A percentile compares a stretch with the other conserved stretches of the same genome.
These are phyloP conservation scores for Aureobasidium sp. DNA, from an alignment of 2,329 filamentous ascomycete genomes.

Conservation along the genomic window DNA sequence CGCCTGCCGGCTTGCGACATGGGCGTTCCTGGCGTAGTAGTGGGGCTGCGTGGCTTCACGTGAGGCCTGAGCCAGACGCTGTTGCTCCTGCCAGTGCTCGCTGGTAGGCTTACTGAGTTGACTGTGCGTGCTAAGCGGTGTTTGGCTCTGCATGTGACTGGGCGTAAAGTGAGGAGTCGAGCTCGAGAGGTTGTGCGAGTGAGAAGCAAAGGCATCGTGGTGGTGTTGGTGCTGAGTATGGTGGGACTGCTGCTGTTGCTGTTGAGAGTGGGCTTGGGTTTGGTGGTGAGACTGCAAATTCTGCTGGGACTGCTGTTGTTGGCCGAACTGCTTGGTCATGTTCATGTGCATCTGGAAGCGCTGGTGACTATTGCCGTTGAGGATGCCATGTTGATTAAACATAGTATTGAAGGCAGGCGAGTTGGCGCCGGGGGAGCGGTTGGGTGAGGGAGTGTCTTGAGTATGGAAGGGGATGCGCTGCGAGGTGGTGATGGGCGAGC, in stretches of 20 bases:
- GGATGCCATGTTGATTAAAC: slow-evolving; percentile 70
- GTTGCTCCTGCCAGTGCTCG: slow-evolving; percentile 81
- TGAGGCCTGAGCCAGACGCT: slow-evolving; percentile 71
- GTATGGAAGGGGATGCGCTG: slow-evolving; percentile 33
- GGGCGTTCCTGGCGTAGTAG: slow-evolving; percentile 68
- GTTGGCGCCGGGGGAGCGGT: slow-evolving; percentile 49
- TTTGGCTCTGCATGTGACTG: slow-evolving; percentile 54
- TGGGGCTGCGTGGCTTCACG: slow-evolving; percentile 61
- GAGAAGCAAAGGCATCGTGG: slow-evolving; percentile 50
- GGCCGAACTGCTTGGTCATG: slow-evolving; percentile 65
- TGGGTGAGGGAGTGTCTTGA: slow-evolving; percentile 50
- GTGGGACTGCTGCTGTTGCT: slow-evolving; percentile 50
- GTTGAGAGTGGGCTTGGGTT: slow-evolving; percentile 38
- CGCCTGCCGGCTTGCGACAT: slow-evolving; percentile 62
- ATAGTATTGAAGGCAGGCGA: slow-evolving; percentile 49
- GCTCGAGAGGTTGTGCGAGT: slow-evolving; percentile 58
- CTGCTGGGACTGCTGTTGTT: slow-evolving; percentile 43
- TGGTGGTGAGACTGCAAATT: slow-evolving; percentile 26
- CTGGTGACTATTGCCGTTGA: slow-evolving; percentile 63
- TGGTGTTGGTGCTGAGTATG: slow-evolving; percentile 43
- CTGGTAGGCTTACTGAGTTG: slow-evolving; percentile 52
- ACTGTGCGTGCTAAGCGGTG: slow-evolving; percentile 49
- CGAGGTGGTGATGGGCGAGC: slow-evolving; percentile 37
- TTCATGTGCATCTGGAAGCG: slow-evolving; percentile 48
- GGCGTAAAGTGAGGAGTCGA: slow-evolving; percentile 57